These are phyloP conservation scores for Stenogyne calaminthoides DNA, from an alignment of 305 asterid species.

Conservation along the genomic window DNA sequence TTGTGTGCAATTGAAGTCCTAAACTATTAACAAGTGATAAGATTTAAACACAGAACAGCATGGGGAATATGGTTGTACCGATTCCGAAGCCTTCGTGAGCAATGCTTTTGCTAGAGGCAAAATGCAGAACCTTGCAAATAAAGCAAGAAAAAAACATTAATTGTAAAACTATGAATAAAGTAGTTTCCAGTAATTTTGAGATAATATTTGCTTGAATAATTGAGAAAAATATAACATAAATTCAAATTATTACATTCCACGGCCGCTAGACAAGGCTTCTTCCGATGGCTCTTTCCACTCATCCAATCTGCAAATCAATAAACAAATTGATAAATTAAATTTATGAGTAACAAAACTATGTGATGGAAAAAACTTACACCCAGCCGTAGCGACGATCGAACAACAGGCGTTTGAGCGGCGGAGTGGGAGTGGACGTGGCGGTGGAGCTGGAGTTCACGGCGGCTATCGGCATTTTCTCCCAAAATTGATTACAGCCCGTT, in stretches of 20 bases:
- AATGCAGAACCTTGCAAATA: constrained; percentile 54
- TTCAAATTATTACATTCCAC: constrained; percentile 54
- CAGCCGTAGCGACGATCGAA: constrained; percentile 77
- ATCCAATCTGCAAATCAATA: constrained; percentile 43
- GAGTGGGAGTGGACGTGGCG: constrained; percentile 24
- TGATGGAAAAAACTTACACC: constrained; percentile 43
- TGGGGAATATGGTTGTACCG: constrained; percentile 37
- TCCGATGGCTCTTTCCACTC: constrained; percentile 58
- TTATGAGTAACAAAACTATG: neutral
- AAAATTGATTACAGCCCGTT: constrained; percentile 4
- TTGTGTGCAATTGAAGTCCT: neutral
- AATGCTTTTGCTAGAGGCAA: constrained; percentile 53
- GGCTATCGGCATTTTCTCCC: constrained; percentile 27
- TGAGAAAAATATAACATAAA: neutral
- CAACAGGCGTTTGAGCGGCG: constrained; percentile 49
- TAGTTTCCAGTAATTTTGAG: neutral
- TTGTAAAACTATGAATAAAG: neutral
- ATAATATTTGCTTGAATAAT: neutral
- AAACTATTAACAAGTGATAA: neutral
- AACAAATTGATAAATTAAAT: neutral
- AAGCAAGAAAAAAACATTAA: neutral
- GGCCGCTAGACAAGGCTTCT: constrained; percentile 71
- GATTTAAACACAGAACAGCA: constrained; percentile 16
- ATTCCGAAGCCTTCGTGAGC: constrained; percentile 46
- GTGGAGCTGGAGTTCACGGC: constrained; percentile 32